Evolutionary conservation across 2,329 filamentous ascomycete genomes (phyloP).

Genomic region (Emmonsiellopsis sp.): DNA sequence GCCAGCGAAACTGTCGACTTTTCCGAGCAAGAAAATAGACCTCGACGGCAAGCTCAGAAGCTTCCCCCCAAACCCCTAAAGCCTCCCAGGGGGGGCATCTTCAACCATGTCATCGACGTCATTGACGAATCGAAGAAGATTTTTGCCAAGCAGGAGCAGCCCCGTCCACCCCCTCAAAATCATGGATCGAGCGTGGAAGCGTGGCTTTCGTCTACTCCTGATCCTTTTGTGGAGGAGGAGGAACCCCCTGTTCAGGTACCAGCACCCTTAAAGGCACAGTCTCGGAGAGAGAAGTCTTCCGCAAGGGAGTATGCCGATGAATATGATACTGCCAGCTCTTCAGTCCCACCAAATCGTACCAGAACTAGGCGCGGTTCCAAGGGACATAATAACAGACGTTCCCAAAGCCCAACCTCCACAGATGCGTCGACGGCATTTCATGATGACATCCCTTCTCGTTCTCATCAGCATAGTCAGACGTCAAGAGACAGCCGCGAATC

Average conservation of each 20-base stretch:
- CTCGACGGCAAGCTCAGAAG: constrained; percentile 22
- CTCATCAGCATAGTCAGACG: not conserved
- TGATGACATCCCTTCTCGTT: not conserved
- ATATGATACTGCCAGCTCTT: not conserved
- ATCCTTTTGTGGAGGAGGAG: constrained; percentile 43
- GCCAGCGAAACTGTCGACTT: constrained; percentile 30
- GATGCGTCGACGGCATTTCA: not conserved
- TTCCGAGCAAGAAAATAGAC: constrained; percentile 29
- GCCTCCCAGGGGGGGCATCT: constrained; percentile 32
- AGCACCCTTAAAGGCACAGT: constrained; percentile 29
- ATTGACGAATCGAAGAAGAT: constrained; percentile 37
- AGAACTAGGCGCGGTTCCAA: not conserved
- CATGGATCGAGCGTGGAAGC: constrained; percentile 50
- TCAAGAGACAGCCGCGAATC: constrained; percentile 9
- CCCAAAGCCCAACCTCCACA: not conserved
- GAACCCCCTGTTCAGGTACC: constrained; percentile 29
- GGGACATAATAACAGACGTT: not conserved
- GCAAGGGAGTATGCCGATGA: not conserved
- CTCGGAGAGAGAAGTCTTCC: constrained; percentile 21
- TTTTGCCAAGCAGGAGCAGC: constrained; percentile 33
- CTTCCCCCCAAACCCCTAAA: constrained; percentile 17
- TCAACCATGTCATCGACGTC: constrained; percentile 36
- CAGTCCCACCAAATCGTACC: not conserved
- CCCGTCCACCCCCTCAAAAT: constrained; percentile 28
- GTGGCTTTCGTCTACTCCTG: constrained; percentile 50